Conservation (phyloP, 805 yeast species). For the Starmerella potacharoeniae region DNA sequence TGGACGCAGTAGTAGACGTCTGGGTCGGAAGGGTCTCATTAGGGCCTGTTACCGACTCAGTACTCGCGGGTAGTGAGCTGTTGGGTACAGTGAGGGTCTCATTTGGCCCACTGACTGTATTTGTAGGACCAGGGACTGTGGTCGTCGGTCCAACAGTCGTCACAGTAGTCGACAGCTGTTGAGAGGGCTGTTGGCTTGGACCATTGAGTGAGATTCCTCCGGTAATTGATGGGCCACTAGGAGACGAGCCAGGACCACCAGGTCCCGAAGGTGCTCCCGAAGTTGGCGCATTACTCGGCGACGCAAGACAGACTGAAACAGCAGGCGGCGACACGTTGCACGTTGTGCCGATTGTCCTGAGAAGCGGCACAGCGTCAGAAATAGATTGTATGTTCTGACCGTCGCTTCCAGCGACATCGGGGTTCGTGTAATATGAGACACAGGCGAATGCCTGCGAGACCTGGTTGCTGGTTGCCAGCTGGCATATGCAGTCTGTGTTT, state of each 20-base stretch:
- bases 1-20: neutral
- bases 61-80: neutral
- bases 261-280: neutral
- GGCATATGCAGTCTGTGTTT: constrained; percentile 5
- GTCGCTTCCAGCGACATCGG: neutral
- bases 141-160: neutral
- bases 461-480: neutral
- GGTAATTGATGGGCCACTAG: neutral
- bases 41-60: neutral
- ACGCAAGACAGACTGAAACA: neutral
- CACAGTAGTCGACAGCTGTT: neutral
- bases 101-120: constrained; percentile 3
- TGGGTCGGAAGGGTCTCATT: neutral
- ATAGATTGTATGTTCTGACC: constrained; percentile 3
- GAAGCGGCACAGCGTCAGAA: neutral
- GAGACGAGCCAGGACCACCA: neutral
- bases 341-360: neutral
- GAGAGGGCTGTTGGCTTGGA: neutral
- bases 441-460: constrained; percentile 4
- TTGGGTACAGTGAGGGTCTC: constrained; percentile 1
- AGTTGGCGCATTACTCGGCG: neutral
- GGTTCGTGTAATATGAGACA: constrained; percentile 6
- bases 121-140: neutral
- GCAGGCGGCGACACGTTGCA: neutral
- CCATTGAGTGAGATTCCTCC: neutral